Evolutionary conservation across 345 rosid species (phyloP), one percentile per base, ranked within the genome.

Genomic region (Citrus medica): DNA sequence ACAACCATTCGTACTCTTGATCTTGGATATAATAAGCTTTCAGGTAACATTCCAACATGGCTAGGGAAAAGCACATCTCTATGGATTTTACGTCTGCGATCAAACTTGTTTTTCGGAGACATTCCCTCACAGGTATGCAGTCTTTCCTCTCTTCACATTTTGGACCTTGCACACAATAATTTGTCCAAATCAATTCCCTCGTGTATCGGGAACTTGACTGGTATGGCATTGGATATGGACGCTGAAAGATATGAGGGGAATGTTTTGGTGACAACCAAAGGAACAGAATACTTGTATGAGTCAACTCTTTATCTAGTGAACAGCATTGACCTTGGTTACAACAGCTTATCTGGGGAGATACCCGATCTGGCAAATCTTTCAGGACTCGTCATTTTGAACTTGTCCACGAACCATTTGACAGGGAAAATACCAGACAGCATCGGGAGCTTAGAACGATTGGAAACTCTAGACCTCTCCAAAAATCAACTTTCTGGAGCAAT

Each of bases 401-500:
- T 76, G 68, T 81, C 83, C 5, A 64, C 14, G 69, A 81, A 76
- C 63, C 77, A 65, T 30, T 56, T 81, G 38, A 76, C 24, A 58
- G 83, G 77, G 5, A 67, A 4, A 25, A 76, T 76, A 55, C 78
- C 83, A 12, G 71, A 24, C 28, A 48, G 30, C 6, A 62, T 75
- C 33, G 76, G 71, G 6, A 69, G 22, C 66, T 33, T 80, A 9
- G 22, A 21, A 27, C 7, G 59, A 13, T 30, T 80, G 5, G 80
- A 76, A 71, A 74, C 81, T 51, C 76, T 78, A 0, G 84, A 78
- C 33, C 70, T 82, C 14, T 82, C 82, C 1, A 68, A 22, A 5
- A 82, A 78, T 32, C 9, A 78, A 60, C 62, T 82, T 38, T 74
- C 76, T 24, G 82, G 84, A 3, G 4, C 32, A 6, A 78, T 82